phyloP scores from a whole-genome alignment of 352 stramenopile species.

The Sclerospora graminicola region DNA sequence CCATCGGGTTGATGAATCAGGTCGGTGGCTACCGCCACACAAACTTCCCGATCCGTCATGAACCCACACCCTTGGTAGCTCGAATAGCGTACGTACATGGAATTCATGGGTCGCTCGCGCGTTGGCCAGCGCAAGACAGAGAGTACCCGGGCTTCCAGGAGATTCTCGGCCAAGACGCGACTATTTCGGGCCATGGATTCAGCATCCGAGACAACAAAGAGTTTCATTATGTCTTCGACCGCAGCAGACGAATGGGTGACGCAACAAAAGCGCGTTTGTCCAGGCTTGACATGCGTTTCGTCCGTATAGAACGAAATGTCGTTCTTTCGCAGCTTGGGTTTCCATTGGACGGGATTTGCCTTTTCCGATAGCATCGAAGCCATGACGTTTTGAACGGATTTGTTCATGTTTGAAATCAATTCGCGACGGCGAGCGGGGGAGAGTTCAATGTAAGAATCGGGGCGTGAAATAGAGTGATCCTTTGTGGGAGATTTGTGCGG shows the following conservation, averaged over 20 bases:
- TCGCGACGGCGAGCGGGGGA: slow-evolving; percentile 14
- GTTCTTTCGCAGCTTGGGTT: slow-evolving; percentile 32
- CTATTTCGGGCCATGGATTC: slow-evolving; percentile 29
- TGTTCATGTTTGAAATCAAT: slow-evolving; percentile 13
- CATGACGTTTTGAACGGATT: slow-evolving; percentile 33
- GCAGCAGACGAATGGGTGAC: slow-evolving; percentile 27
- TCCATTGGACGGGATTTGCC: slow-evolving; percentile 27
- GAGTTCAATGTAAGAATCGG: slow-evolving; percentile 9
- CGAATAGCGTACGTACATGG: slow-evolving; percentile 24
- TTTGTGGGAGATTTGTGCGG: too few relatives aligned
- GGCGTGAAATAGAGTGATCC: too few relatives aligned
- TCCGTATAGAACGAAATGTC: slow-evolving; percentile 45
- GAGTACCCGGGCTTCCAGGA: slow-evolving; percentile 34
- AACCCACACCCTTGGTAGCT: slow-evolving; percentile 25
- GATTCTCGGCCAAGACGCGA: slow-evolving; percentile 34
- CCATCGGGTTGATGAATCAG: slow-evolving; percentile 25
- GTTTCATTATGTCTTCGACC: slow-evolving; percentile 35
- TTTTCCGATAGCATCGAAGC: slow-evolving; percentile 32
- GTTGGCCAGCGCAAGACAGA: slow-evolving; percentile 29
- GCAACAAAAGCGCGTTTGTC: slow-evolving; percentile 47
- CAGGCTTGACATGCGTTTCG: slow-evolving; percentile 21
- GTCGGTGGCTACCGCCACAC: slow-evolving; percentile 24
- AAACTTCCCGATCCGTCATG: slow-evolving; percentile 30
- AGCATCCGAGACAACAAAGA: slow-evolving; percentile 34
- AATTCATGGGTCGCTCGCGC: slow-evolving; percentile 24